phyloP scores from a whole-genome alignment of 164 flowering plant genomes.

The Kingdonia uniflora region DNA sequence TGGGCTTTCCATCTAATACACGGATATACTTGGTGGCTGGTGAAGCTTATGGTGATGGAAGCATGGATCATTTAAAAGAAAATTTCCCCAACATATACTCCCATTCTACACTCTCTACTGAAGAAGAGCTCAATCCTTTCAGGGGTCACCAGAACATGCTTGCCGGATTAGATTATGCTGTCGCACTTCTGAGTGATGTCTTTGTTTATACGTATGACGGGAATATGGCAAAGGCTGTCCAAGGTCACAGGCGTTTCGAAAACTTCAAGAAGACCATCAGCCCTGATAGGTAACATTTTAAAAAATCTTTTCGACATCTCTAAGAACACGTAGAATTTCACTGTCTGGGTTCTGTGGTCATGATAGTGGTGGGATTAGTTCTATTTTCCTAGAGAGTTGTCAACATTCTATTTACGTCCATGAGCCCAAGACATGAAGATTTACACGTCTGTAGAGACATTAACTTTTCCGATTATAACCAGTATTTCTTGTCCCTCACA shows the following conservation, averaged over 20 bases:
- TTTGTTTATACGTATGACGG: slow-evolving; percentile 88
- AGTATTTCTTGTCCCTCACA: too few relatives aligned
- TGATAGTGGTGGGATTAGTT: too few relatives aligned
- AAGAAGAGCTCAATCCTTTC: slow-evolving; percentile 58
- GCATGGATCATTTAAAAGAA: slow-evolving; percentile 41
- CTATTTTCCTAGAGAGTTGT: too few relatives aligned
- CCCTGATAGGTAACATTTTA: slow-evolving; percentile 52
- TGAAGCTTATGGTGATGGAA: slow-evolving; percentile 53
- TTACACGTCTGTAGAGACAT: too few relatives aligned
- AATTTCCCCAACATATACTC: slow-evolving; percentile 70
- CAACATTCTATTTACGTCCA: too few relatives aligned
- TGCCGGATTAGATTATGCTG: slow-evolving; percentile 77
- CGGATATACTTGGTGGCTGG: slow-evolving; percentile 83
- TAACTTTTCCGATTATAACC: too few relatives aligned
- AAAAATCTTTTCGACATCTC: too few relatives aligned
- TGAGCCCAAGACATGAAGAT: too few relatives aligned
- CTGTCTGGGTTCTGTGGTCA: too few relatives aligned
- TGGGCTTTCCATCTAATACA: slow-evolving; percentile 79
- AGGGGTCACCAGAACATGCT: slow-evolving; percentile 56
- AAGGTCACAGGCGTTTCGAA: slow-evolving; percentile 79
- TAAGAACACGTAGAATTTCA: not conserved
- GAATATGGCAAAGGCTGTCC: slow-evolving; percentile 94
- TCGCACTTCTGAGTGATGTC: slow-evolving; percentile 79
- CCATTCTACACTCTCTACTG: slow-evolving; percentile 63
- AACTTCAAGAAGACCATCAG: slow-evolving; percentile 70